A percentile compares a stretch with the other conserved stretches of the same genome.
Conservation (phyloP, 129 eudicot genomes). For the Arctium minus region DNA sequence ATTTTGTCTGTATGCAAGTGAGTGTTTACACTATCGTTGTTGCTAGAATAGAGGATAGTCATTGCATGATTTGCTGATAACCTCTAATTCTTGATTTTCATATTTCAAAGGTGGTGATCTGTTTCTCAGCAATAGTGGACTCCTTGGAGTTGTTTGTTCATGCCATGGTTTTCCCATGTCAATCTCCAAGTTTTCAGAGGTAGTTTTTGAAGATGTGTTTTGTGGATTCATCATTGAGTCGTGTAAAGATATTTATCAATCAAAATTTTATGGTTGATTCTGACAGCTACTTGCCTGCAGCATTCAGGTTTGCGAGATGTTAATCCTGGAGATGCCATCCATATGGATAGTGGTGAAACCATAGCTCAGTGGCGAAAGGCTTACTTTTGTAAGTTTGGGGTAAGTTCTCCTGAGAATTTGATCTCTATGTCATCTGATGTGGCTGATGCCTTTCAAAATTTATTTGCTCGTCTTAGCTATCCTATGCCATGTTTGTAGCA, state of each 20-base stretch:
- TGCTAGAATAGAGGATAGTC: background rate
- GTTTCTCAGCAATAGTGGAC: slow-evolving; percentile 56
- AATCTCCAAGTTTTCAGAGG: slow-evolving; percentile 64
- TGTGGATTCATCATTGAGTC: slow-evolving; percentile 2
- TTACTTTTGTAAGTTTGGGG: slow-evolving; percentile 58
- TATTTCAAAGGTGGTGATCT: slow-evolving; percentile 56
- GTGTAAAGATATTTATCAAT: slow-evolving; percentile 7
- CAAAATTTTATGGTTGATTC: background rate
- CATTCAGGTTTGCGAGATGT: slow-evolving; percentile 69
- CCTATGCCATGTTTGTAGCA: background rate
- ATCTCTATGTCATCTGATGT: background rate
- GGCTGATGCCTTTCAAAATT: background rate
- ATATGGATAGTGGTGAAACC: slow-evolving; percentile 66
- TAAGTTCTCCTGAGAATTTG: slow-evolving; percentile 28
- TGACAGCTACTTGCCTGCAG: slow-evolving; percentile 36
- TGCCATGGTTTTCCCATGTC: slow-evolving; percentile 79
- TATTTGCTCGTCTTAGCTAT: background rate
- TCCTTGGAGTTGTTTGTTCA: slow-evolving; percentile 72
- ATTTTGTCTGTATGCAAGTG: slow-evolving; percentile 64
- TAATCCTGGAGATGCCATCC: slow-evolving; percentile 66
- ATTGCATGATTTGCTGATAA: background rate
- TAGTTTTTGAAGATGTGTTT: slow-evolving; percentile 20
- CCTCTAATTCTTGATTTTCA: slow-evolving; percentile 21
- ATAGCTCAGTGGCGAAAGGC: slow-evolving; percentile 70
- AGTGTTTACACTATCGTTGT: slow-evolving; percentile 24